Evolutionary conservation across 495 filamentous ascomycete genomes (phyloP).

Genomic region (Xylaria intraflava): DNA sequence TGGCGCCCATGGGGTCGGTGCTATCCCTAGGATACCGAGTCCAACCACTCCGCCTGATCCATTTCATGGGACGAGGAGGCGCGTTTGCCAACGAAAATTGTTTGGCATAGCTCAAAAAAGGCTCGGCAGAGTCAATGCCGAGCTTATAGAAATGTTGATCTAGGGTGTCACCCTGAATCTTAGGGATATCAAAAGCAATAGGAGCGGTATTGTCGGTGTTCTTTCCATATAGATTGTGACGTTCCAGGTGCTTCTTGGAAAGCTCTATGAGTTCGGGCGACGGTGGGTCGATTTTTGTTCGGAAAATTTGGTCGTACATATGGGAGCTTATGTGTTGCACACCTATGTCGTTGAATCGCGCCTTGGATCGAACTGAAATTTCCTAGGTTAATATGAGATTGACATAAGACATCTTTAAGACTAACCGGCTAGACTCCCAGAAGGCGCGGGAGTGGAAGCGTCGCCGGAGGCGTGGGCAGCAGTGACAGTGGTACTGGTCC

Average conservation of each 20-base stretch:
- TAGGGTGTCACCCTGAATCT: constrained; percentile 68
- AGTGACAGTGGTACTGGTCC: constrained; percentile 23
- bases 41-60: constrained; percentile 81
- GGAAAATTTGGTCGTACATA: constrained; percentile 79
- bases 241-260: constrained; percentile 72
- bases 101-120: constrained; percentile 72
- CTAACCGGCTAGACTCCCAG: constrained; percentile 29
- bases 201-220: constrained; percentile 67
- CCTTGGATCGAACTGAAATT: constrained; percentile 46
- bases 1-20: constrained; percentile 46
- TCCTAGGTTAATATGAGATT: constrained; percentile 16
- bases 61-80: constrained; percentile 71
- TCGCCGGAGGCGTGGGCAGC: constrained; percentile 14
- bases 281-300: constrained; percentile 37
- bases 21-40: constrained; percentile 82
- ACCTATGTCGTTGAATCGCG: constrained; percentile 84
- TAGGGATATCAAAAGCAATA: constrained; percentile 78
- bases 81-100: constrained; percentile 58
- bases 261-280: constrained; percentile 67
- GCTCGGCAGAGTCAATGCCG: constrained; percentile 80
- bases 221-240: constrained; percentile 87
- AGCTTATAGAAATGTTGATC: constrained; percentile 95
- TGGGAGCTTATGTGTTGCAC: constrained; percentile 85
- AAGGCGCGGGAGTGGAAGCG: constrained; percentile 13
- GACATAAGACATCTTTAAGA: constrained; percentile 3